Base-by-base conservation (phyloP, 139 green algal genomes). In the Marvania coccoides region DNA sequence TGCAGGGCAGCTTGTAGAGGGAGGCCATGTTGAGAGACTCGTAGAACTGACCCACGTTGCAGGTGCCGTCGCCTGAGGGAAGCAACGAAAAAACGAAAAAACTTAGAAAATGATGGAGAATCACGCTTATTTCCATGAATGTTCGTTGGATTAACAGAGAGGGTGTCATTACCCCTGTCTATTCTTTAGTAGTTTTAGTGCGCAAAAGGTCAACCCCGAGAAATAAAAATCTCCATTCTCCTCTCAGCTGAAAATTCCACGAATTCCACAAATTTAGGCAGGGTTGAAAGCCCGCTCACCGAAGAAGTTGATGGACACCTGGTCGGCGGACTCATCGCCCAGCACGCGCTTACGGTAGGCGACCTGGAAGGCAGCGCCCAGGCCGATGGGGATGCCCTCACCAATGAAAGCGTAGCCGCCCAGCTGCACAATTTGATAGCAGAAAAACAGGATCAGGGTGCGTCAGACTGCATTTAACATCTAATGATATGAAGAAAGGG, bases 361-460 rank as follows among this genome's bases (percentile, higher is more conserved):
- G 37, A 72, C 74, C 61, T 88, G 66, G 83, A 97, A 97, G n/a
- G 93, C 93, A 24, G 93, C 91, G 14, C 93, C 93, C 55, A 96
- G 74, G 28, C 89, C 92, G 12, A 98, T 78, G 26, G 93, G 93
- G 74, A 98, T 98, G 69, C 93, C 93, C 73, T 98, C 93, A 5
- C 78, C 93, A 70, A 98, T 98, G 80, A 98, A 98, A 6, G 93
- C 93, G 77, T 95, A 98, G 10, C 93, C 93, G 26, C 93, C 93
- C 46, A 98, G 83, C 75, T 85, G 64, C 58, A 72, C 5, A 55
- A 58, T n/a, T n/a, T n/a, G n/a, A n/a, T n/a, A n/a, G n/a, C n/a
- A n/a, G n/a, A n/a, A 12, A 57, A 55, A 64, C 29, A 60, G 13
- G 26, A 72, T 48, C 40, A 6, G 2, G 13, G 6, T 30, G 19